These are phyloP conservation scores for Sodiomyces alkalinus DNA, from an alignment of 2,329 filamentous ascomycete species.

Conservation along the genomic window DNA sequence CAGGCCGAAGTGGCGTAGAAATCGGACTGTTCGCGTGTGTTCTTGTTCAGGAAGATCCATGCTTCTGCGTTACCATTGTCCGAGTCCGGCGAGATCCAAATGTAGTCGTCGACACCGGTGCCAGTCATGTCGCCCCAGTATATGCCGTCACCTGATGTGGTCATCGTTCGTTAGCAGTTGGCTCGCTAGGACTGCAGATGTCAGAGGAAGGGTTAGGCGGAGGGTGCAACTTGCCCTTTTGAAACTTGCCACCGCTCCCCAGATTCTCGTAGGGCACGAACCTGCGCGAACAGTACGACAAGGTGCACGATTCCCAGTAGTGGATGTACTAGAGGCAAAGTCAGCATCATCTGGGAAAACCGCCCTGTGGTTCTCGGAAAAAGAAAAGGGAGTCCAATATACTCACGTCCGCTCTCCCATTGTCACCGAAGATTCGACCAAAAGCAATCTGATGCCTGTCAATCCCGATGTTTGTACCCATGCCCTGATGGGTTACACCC, in stretches of 20 bases:
- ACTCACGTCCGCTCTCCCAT: too few relatives aligned
- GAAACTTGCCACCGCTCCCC: conserved; percentile 8
- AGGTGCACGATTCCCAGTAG: too few relatives aligned
- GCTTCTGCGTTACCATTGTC: background rate
- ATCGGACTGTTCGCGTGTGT: background rate
- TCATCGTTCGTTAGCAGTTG: too few relatives aligned
- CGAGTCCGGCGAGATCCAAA: conserved; percentile 5
- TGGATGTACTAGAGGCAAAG: too few relatives aligned
- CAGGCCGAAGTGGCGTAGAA: background rate
- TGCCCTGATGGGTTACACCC: conserved; percentile 9
- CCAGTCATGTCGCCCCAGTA: conserved; percentile 7
- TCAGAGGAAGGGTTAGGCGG: too few relatives aligned
- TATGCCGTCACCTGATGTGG: conserved; percentile 4
- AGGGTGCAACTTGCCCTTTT: conserved; percentile 1
- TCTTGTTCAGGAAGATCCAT: conserved; percentile 1
- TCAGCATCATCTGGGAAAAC: too few relatives aligned
- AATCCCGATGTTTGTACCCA: background rate
- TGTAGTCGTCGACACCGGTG: conserved; percentile 8
- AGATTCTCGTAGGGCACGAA: too few relatives aligned
- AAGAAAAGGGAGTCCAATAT: too few relatives aligned
- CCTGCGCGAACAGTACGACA: too few relatives aligned
- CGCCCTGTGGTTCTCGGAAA: too few relatives aligned
- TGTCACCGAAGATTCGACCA: background rate
- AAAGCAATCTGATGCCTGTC: background rate
- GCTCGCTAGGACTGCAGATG: too few relatives aligned